phyloP scores from a whole-genome alignment of 176 grass and related monocot species.

The Rhynchospora breviuscula region DNA sequence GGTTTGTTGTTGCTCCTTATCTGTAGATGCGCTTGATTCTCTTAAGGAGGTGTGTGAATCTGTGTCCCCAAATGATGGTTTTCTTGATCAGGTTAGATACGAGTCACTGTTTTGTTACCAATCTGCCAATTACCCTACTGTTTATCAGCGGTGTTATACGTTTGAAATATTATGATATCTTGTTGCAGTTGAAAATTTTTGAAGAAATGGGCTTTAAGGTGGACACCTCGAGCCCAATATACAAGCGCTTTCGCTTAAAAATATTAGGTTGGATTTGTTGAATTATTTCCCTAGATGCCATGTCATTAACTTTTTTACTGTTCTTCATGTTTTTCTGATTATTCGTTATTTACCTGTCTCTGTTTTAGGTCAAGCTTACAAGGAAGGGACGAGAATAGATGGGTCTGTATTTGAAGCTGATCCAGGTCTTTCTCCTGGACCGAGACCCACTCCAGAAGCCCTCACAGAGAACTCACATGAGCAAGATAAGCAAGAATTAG shows the following conservation, averaged over 20 bases:
- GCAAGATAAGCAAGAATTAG: not conserved
- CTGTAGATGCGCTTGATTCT: constrained; percentile 76
- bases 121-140: not conserved
- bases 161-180: not conserved
- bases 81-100: constrained; percentile 75
- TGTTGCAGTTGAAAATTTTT: constrained; percentile 75
- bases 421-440: constrained; percentile 44
- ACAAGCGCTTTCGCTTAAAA: constrained; percentile 87
- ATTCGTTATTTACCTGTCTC: not conserved
- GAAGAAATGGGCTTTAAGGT: constrained; percentile 94
- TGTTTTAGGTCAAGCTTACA: constrained; percentile 57
- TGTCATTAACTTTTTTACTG: not conserved
- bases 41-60: constrained; percentile 51
- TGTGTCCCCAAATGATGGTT: constrained; percentile 78
- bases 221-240: constrained; percentile 65
- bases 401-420: constrained; percentile 64
- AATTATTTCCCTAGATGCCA: not conserved
- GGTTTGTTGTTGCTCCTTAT: constrained; percentile 16
- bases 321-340: not conserved
- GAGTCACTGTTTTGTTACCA: constrained; percentile 11
- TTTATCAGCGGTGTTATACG: constrained; percentile 9
- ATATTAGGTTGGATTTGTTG: constrained; percentile 51
- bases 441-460: constrained; percentile 24
- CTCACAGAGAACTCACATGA: constrained; percentile 11
- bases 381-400: constrained; percentile 61